A percentile compares a stretch with the other conserved stretches of the same genome.
Conservation (phyloP, 2,329 filamentous ascomycete genomes). For the Diaporthe sp. region DNA sequence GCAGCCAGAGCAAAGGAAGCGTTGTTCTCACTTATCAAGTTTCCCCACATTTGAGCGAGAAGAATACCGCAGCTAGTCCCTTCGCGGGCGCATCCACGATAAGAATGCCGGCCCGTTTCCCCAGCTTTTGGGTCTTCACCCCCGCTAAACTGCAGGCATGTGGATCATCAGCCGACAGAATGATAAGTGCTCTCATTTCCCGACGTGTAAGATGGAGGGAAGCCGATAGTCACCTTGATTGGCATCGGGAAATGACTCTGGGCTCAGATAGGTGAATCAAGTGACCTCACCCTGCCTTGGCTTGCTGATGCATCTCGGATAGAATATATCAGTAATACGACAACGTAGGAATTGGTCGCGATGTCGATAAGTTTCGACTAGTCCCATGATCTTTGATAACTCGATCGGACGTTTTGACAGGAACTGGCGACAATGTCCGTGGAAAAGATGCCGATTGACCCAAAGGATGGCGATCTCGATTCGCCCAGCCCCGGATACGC, state of each 20-base stretch:
- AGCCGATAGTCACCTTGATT: neutral
- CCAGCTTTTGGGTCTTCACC: neutral
- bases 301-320: neutral
- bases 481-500: neutral
- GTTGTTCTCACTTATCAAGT: neutral
- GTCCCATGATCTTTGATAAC: neutral
- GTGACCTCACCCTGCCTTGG: neutral
- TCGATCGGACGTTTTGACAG: neutral
- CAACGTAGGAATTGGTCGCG: neutral
- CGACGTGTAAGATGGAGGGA: neutral
- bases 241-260: neutral
- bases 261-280: neutral
- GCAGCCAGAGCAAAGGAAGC: neutral
- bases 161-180: neutral
- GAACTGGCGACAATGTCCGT: neutral
- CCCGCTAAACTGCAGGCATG: neutral
- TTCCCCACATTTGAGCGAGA: neutral
- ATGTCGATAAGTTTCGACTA: neutral
- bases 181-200: neutral
- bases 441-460: conserved; percentile 2
- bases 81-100: neutral
- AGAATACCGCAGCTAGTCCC: neutral
- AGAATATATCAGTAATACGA: neutral
- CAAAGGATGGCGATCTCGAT: neutral
- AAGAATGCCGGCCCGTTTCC: neutral